Percentiles rank a stretch among this genome's conserved stretches.
These are phyloP conservation scores for Geosmithia putterillii DNA, from an alignment of 2,329 filamentous ascomycete genomes.

Conservation along the genomic window DNA sequence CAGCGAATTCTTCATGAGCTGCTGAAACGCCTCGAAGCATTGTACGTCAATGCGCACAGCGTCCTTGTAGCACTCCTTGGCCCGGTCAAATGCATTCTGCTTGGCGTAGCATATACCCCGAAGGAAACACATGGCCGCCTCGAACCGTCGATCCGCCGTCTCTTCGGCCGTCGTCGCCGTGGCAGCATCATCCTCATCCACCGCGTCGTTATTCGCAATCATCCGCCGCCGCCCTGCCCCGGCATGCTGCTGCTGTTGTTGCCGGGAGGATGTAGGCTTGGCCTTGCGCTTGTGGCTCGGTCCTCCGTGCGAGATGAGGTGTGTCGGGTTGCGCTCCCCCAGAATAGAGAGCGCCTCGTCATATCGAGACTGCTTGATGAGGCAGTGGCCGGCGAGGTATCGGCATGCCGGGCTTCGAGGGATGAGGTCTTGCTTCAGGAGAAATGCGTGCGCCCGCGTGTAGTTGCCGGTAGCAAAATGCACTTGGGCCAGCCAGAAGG, in stretches of 20 bases:
- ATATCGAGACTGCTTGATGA: constrained; percentile 82
- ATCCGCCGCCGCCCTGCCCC: constrained; percentile 13
- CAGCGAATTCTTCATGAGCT: constrained; percentile 92
- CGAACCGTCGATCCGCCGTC: constrained; percentile 65
- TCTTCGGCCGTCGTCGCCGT: constrained; percentile 32
- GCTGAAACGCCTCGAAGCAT: constrained; percentile 96
- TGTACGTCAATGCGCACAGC: constrained; percentile 94
- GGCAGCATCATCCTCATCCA: constrained; percentile 46
- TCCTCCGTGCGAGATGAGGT: constrained; percentile 55
- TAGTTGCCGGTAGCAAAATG: constrained; percentile 96
- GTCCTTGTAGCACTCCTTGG: constrained; percentile 97
- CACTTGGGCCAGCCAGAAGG: constrained; percentile 95
- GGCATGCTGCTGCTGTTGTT: constrained; percentile 16
- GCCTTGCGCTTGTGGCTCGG: constrained; percentile 21
- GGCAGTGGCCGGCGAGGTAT: constrained; percentile 87
- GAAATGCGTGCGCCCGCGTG: constrained; percentile 76
- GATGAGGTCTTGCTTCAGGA: constrained; percentile 74
- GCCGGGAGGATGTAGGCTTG: background rate
- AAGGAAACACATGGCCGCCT: constrained; percentile 95
- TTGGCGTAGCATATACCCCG: constrained; percentile 91
- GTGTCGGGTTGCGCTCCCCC: constrained; percentile 86
- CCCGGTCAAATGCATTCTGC: constrained; percentile 92
- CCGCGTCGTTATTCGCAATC: constrained; percentile 7
- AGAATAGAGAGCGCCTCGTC: constrained; percentile 79
- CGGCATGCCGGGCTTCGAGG: constrained; percentile 73